A percentile compares a stretch with the other conserved stretches of the same genome.
Conservation (phyloP, 2,329 filamentous ascomycete genomes). For the Microcyclosporella mali region DNA sequence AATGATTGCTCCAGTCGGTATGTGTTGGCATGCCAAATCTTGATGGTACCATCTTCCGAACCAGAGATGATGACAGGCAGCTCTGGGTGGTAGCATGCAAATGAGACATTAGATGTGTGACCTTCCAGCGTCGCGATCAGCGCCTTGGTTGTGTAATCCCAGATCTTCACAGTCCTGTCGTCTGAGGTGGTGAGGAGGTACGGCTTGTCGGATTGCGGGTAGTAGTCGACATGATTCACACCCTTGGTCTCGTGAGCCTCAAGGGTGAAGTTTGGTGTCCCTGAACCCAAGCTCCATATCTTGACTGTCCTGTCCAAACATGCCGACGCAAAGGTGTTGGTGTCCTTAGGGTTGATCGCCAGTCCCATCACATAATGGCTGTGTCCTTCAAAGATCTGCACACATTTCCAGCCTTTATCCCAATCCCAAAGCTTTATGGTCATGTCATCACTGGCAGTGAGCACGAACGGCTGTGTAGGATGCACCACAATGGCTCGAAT, state of each 20-base stretch:
- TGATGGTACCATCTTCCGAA: constrained; percentile 93
- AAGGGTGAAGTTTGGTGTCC: constrained; percentile 91
- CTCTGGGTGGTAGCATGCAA: constrained; percentile 96
- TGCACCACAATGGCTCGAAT: constrained; percentile 95
- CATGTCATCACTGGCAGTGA: constrained; percentile 97
- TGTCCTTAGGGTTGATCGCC: constrained; percentile 96
- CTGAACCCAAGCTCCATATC: constrained; percentile 92
- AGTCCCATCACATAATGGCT: constrained; percentile 96
- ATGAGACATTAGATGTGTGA: constrained; percentile 96
- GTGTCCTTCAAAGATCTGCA: constrained; percentile 94
- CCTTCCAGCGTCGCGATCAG: constrained; percentile 94
- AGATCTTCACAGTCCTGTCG: constrained; percentile 93
- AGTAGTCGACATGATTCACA: constrained; percentile 94
- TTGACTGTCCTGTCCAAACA: constrained; percentile 96
- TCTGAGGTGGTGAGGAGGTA: constrained; percentile 96
- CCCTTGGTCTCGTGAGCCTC: constrained; percentile 97
- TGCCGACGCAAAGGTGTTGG: constrained; percentile 58
- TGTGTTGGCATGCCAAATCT: constrained; percentile 98
- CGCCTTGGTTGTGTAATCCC: constrained; percentile 98
- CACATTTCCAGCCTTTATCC: constrained; percentile 97
- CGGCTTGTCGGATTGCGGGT: constrained; percentile 61
- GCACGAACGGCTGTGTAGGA: constrained; percentile 87
- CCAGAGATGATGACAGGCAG: constrained; percentile 95
- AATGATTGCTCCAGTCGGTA: constrained; percentile 93
- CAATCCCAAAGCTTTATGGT: constrained; percentile 98